phyloP scores from a whole-genome alignment of 2,329 filamentous ascomycete species.

The Trichoderma hamatum region DNA sequence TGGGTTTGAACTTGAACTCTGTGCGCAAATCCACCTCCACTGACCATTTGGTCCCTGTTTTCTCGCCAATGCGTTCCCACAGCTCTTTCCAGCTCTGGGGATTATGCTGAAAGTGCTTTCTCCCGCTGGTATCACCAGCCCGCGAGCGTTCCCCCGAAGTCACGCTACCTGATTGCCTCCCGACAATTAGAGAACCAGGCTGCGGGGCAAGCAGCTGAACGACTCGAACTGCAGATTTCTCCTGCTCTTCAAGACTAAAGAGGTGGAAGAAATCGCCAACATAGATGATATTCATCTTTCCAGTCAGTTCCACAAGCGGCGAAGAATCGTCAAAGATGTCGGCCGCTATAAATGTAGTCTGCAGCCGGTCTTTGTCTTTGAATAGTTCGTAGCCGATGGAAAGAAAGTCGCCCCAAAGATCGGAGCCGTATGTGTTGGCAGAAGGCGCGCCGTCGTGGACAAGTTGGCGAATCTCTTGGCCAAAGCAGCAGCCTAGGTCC shows the following conservation, averaged over 20 bases:
- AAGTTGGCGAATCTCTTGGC: constrained; percentile 6
- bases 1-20: constrained; percentile 8
- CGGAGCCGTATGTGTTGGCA: constrained; percentile 2
- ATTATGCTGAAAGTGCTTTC: constrained; percentile 6
- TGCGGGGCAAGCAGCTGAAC: background rate
- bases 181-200: background rate
- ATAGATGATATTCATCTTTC: background rate
- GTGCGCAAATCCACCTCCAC: background rate
- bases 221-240: background rate
- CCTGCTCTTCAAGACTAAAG: constrained; percentile 10
- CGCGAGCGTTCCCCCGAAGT: background rate
- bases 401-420: constrained; percentile 5
- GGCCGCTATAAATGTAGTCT: constrained; percentile 5
- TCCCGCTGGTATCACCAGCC: background rate
- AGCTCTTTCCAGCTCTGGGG: constrained; percentile 1
- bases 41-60: background rate
- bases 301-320: background rate
- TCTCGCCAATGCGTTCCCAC: background rate
- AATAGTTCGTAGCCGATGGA: constrained; percentile 4
- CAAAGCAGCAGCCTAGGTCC: constrained; percentile 1
- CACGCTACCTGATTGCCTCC: background rate
- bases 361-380: background rate
- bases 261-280: constrained; percentile 10
- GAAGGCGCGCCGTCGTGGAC: constrained; percentile 13
- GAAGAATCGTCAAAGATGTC: constrained; percentile 16